A percentile compares a stretch with the other conserved stretches of the same genome.
Evolutionary conservation across 805 yeast species (phyloP).

Genomic region (Tetrapisispora nanseiensis): DNA sequence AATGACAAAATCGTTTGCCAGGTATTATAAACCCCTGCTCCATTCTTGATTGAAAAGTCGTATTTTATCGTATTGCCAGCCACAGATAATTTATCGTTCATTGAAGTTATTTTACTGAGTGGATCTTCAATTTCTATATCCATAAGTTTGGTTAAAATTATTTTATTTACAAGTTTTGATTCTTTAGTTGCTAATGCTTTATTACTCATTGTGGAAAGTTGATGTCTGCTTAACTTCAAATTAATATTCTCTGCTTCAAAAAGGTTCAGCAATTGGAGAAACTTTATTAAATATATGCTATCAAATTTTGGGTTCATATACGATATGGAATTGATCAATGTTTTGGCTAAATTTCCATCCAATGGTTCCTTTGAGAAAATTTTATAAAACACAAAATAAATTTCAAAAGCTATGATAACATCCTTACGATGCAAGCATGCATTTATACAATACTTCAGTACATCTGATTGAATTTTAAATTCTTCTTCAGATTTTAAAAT

Average conservation of each 20-base stretch:
- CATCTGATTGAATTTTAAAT: conserved; percentile 2
- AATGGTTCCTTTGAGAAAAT: conserved; percentile 6
- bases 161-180: conserved; percentile 10
- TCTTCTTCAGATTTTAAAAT: not conserved
- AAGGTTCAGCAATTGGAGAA: conserved; percentile 8
- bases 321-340: conserved; percentile 14
- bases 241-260: conserved; percentile 1
- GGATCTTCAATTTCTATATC: conserved; percentile 2
- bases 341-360: conserved; percentile 4
- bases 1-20: conserved; percentile 17
- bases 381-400: conserved; percentile 14
- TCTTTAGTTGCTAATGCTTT: conserved; percentile 16
- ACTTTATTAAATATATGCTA: conserved; percentile 10
- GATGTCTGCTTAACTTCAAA: conserved; percentile 8
- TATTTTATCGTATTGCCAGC: conserved; percentile 16
- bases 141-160: conserved; percentile 11
- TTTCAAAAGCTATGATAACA: conserved; percentile 14
- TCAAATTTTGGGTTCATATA: conserved; percentile 18
- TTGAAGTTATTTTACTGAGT: not conserved
- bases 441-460: conserved; percentile 12
- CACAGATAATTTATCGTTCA: conserved; percentile 10
- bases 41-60: conserved; percentile 16
- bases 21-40: conserved; percentile 18
- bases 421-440: conserved; percentile 13
- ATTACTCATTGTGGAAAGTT: conserved; percentile 13